phyloP scores from a whole-genome alignment of 805 yeast species.

The Debaryomyces castellii region DNA sequence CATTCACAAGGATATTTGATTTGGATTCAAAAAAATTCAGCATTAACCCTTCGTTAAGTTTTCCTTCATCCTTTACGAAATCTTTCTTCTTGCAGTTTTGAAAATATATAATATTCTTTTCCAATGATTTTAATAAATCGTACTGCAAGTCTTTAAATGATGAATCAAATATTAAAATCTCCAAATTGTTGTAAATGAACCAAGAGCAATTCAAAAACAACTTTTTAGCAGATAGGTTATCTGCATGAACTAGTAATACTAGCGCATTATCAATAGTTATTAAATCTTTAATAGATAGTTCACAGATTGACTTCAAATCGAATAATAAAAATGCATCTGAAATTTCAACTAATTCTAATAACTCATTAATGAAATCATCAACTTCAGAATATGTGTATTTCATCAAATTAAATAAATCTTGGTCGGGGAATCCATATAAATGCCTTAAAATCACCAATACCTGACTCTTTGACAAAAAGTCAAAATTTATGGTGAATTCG shows the following conservation, averaged over 20 bases:
- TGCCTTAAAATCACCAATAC: slow-evolving; percentile 53
- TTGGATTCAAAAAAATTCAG: slow-evolving; percentile 20
- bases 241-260: slow-evolving; percentile 54
- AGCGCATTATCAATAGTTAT: slow-evolving; percentile 61
- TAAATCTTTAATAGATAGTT: slow-evolving; percentile 56
- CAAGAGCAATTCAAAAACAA: slow-evolving; percentile 62
- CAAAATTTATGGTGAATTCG: slow-evolving; percentile 35
- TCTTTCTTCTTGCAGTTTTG: slow-evolving; percentile 26
- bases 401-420: slow-evolving; percentile 36
- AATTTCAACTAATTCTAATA: slow-evolving; percentile 58
- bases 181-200: slow-evolving; percentile 67
- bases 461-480: slow-evolving; percentile 37
- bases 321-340: slow-evolving; percentile 64
- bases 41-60: slow-evolving; percentile 8
- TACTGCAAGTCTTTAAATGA: slow-evolving; percentile 25
- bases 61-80: slow-evolving; percentile 20
- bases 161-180: slow-evolving; percentile 53
- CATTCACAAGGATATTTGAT: slow-evolving; percentile 15
- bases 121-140: slow-evolving; percentile 25
- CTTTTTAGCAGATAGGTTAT: slow-evolving; percentile 49
- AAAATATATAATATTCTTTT: slow-evolving; percentile 25
- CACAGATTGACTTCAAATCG: slow-evolving; percentile 60
- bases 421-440: slow-evolving; percentile 55
- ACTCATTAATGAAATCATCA: slow-evolving; percentile 49
- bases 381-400: slow-evolving; percentile 15